Percentiles rank a stretch among this genome's conserved stretches.
Evolutionary conservation across 1,284 basidiomycete genomes (phyloP).

Genomic region (Earliella scabrosa): DNA sequence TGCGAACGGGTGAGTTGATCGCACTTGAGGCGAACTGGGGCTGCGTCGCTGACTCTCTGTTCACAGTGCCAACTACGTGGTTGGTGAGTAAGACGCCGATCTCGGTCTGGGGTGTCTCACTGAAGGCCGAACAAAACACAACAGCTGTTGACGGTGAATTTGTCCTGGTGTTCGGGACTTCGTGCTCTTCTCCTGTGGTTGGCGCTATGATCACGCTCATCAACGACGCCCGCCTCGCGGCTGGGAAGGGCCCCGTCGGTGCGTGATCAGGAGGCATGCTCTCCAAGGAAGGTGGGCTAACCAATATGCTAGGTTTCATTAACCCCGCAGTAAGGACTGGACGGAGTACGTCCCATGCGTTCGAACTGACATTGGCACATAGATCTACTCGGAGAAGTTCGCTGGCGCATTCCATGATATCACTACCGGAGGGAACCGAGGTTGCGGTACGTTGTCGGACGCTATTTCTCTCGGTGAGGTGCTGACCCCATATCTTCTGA

Average conservation of each 20-base stretch:
- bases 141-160: slow-evolving; percentile 32
- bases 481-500: neutral
- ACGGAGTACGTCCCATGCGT: neutral
- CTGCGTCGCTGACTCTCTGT: slow-evolving; percentile 6
- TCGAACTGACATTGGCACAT: neutral
- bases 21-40: too few species aligned
- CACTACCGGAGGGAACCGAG: slow-evolving; percentile 49
- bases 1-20: slow-evolving; percentile 40
- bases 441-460: slow-evolving; percentile 41
- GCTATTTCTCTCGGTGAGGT: neutral
- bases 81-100: slow-evolving; percentile 27
- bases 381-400: slow-evolving; percentile 47
- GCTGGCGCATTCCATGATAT: slow-evolving; percentile 51
- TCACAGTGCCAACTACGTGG: slow-evolving; percentile 48
- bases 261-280: neutral
- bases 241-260: slow-evolving; percentile 41
- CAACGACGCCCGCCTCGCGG: slow-evolving; percentile 45
- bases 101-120: too few species aligned
- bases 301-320: slow-evolving; percentile 32
- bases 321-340: slow-evolving; percentile 38
- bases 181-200: slow-evolving; percentile 41
- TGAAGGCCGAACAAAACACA: neutral
- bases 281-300: neutral
- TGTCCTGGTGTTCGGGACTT: slow-evolving; percentile 38
- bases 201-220: slow-evolving; percentile 45